Conservation (phyloP, 768 basidiomycete genomes). For the Boletus speciosus region DNA sequence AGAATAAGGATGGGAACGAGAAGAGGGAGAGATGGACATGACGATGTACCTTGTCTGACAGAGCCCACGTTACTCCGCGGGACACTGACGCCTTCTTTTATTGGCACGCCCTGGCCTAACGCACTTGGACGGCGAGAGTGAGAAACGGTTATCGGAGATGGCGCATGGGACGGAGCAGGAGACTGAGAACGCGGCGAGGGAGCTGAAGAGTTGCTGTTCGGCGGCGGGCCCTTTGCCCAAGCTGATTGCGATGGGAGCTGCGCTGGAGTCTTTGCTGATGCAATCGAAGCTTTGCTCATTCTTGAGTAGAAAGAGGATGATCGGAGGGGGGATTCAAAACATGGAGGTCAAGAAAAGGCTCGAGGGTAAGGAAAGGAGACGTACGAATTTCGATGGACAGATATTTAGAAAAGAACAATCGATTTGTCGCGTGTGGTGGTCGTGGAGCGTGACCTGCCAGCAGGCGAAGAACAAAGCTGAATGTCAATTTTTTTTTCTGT, state of each 20-base stretch:
- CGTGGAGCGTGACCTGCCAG: slow-evolving; percentile 90
- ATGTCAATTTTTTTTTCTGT: slow-evolving; percentile 35
- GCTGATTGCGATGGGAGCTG: slow-evolving; percentile 79
- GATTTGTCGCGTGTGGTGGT: slow-evolving; percentile 69
- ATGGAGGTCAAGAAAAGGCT: not conserved
- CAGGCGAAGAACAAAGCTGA: slow-evolving; percentile 72
- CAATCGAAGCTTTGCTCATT: slow-evolving; percentile 92
- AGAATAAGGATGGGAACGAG: slow-evolving; percentile 4
- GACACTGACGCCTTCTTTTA: slow-evolving; percentile 78
- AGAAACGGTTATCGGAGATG: slow-evolving; percentile 45
- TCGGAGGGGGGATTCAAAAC: not conserved
- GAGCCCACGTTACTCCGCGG: slow-evolving; percentile 60
- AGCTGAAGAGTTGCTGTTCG: slow-evolving; percentile 44
- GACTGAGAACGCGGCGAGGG: slow-evolving; percentile 76
- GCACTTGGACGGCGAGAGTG: slow-evolving; percentile 80
- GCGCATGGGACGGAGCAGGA: slow-evolving; percentile 54
- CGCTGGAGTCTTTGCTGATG: slow-evolving; percentile 68
- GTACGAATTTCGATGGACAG: slow-evolving; percentile 41
- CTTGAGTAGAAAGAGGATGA: slow-evolving; percentile 34
- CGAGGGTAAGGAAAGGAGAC: slow-evolving; percentile 24
- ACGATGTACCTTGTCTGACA: slow-evolving; percentile 60
- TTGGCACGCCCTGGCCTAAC: slow-evolving; percentile 65
- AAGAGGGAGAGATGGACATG: slow-evolving; percentile 1
- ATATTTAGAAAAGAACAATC: slow-evolving; percentile 48
- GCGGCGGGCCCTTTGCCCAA: slow-evolving; percentile 88